These are phyloP conservation scores for Astrephomene gubernaculifera DNA, from an alignment of 139 green algal species.

Conservation along the genomic window DNA sequence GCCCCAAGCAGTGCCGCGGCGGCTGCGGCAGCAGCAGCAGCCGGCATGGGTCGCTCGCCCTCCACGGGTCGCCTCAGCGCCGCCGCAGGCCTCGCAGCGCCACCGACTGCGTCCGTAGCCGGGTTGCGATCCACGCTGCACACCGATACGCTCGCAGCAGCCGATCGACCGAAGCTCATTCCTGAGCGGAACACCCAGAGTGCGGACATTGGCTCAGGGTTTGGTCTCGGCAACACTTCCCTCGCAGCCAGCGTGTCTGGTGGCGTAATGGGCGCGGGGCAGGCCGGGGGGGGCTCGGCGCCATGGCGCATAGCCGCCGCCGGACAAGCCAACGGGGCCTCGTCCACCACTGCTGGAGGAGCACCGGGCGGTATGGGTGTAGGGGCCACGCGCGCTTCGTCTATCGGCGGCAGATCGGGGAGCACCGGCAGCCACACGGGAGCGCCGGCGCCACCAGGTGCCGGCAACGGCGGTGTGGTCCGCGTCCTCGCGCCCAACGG, in stretches of 20 bases:
- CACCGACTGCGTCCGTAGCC: background rate
- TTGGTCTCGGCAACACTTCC: background rate
- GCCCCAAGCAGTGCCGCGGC: background rate
- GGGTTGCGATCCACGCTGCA: slow-evolving; percentile 60
- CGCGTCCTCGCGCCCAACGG: slow-evolving; percentile 87
- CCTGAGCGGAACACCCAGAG: slow-evolving; percentile 46
- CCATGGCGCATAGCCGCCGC: slow-evolving; percentile 3
- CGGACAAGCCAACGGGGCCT: too few species aligned
- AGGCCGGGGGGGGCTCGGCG: too few species aligned
- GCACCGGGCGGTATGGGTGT: too few species aligned
- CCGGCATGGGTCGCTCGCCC: slow-evolving; percentile 17
- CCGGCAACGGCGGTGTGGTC: slow-evolving; percentile 51
- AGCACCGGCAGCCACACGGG: background rate
- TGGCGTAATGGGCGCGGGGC: too few species aligned
- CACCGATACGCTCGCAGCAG: slow-evolving; percentile 57
- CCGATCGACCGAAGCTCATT: slow-evolving; percentile 41
- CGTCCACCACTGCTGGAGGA: too few species aligned
- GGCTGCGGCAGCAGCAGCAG: background rate
- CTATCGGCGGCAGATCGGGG: background rate
- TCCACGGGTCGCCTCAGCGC: slow-evolving; percentile 25
- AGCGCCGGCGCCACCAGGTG: slow-evolving; percentile 5
- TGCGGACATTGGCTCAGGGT: slow-evolving; percentile 23
- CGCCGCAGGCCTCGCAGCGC: slow-evolving; percentile 10
- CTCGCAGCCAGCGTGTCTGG: background rate
- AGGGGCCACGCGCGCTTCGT: background rate